Evolutionary conservation across 192 early-diverging fungal species (phyloP), one percentile per base, ranked within the genome.

Genomic region (Diversispora epigaea): DNA sequence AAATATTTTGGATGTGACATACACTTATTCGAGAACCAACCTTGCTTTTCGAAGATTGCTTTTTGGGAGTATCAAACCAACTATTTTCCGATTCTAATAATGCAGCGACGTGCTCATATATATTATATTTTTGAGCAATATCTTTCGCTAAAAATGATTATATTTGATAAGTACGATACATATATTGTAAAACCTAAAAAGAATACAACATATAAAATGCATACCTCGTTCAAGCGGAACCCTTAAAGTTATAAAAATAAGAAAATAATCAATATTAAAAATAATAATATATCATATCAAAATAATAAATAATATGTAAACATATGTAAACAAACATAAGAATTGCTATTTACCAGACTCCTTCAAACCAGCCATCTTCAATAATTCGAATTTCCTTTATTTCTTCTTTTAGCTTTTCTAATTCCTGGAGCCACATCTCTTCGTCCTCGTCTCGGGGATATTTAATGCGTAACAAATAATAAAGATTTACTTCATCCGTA

Each of bases 311-410:
- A 19, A 44, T 43, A 12, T 40, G 17, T 9, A 15, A 41, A 63
- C 11, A 41, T 44, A 43, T 9, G 25, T 22, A 60, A 25, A 10
- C 11, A 60, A 19, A 60, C 21, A 60, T 22, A 60, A 44, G 15
- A 45, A 15, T 21, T 22, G 8, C n/a, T 58, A 54, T 15, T 65
- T 65, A 75, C 73, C 73, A 75, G n/a, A 75, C 73, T 44, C 73
- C 73, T 65, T 75, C 73, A 40, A 75, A 75, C 73, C 73, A 75
- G 11, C 73, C 73, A 43, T 75, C 62, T 54, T 75, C 63, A 39
- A 75, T 55, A 56, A 75, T 22, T 75, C 49, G 43, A 6, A 75
- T 25, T 39, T 62, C 40, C 12, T 14, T 55, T 21, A 75, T 45
- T 49, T 75, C 73, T 65, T 14, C 52, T 39, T 75, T 75, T 46